Evolutionary conservation across 441 rosid genomes (phyloP).

Genomic region (Jatropha podagrica): DNA sequence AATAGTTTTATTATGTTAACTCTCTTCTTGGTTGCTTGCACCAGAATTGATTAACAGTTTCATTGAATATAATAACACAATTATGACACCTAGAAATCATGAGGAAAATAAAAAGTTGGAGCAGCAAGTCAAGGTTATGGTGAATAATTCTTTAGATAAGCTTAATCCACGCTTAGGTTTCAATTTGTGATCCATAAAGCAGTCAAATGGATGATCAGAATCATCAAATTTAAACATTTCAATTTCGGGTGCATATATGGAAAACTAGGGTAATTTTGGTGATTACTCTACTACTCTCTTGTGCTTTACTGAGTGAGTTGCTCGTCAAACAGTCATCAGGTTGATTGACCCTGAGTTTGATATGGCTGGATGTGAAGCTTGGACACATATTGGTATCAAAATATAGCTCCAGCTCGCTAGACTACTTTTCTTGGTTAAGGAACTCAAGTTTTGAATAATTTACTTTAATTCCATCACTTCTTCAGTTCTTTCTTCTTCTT

Average conservation of each 20-base stretch:
- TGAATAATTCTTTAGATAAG: constrained; percentile 7
- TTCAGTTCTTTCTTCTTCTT: not conserved
- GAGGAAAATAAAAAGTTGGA: constrained; percentile 2
- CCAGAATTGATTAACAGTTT: not conserved
- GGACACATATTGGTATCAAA: not conserved
- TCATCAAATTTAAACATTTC: not conserved
- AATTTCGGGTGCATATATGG: not conserved
- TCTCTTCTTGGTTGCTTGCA: not conserved
- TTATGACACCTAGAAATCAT: not conserved
- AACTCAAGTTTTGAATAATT: not conserved
- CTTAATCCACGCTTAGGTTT: not conserved
- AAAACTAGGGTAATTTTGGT: not conserved
- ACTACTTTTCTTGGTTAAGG: not conserved
- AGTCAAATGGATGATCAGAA: not conserved
- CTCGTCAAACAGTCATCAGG: not conserved
- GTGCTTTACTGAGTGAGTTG: not conserved
- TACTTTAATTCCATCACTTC: not conserved
- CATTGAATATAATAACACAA: not conserved
- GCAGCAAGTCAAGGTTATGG: not conserved
- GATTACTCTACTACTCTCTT: not conserved
- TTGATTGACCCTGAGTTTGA: not conserved
- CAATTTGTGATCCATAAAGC: not conserved
- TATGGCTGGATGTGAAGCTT: constrained; percentile 9
- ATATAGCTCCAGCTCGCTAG: not conserved
- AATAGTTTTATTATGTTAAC: not conserved